Evolutionary conservation across 768 basidiomycete species (phyloP), one percentile per base, ranked within the genome.

Genomic region (Coprinopsis strossmayeri): DNA sequence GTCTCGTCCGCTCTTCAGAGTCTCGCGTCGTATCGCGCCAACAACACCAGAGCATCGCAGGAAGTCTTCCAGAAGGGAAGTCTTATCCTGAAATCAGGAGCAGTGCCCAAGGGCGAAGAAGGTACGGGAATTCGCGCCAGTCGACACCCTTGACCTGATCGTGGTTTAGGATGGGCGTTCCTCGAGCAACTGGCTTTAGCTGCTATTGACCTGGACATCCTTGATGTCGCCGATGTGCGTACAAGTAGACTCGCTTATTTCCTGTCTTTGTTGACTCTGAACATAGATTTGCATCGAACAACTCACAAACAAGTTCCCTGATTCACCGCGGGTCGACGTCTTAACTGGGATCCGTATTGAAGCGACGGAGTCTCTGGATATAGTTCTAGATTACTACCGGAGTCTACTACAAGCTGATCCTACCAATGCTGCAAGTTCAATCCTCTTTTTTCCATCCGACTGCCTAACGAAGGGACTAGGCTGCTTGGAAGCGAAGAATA

Each of bases 331-430:
- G 18, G 84, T 91, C 1, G 80, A 87, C 30, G 76, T 82, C 18
- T 76, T 96, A 18, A 72, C 77, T 21, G 92, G 93, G 1, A 82
- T 91, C 51, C 73, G 87, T 4, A 72, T 87, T 65, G 92, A 95
- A 59, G 80, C 78, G 0, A 74, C 76, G 0, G 81, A 82, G 38
- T 55, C 78, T 3, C 68, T 79, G 1, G 75, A 76, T 0, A 67
- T 66, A 2, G 87, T 79, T 0, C 68, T 89, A 26, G 63, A 70
- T 44, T 86, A 77, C 61, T 95, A 79, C 48, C 74, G 87, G 54
- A 70, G 82, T 25, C 56, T 86, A 18, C 64, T 94, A 17, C 71
- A 76, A 20, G 73, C 70, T 0, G 83, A 91, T 52, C 70, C 87
- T 15, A 71, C 85, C 13, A 84, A 88, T 58, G 74, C 77, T 21